Evolutionary conservation across 257 asterid genomes (phyloP).

Genomic region (Penstemon barbatus): DNA sequence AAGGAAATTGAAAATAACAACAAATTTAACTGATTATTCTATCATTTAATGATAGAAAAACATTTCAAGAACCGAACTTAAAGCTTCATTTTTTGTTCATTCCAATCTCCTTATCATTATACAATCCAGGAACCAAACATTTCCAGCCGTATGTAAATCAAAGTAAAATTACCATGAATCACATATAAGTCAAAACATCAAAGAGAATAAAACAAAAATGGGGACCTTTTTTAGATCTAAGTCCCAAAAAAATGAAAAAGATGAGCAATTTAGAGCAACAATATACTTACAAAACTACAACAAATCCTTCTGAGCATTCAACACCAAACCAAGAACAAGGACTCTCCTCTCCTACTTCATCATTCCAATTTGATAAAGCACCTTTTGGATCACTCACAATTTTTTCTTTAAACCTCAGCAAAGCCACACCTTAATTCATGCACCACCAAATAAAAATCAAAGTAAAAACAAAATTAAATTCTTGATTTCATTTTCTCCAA

Average conservation of each 20-base stretch:
- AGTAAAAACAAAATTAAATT: slow-evolving; percentile 1
- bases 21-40: too few species aligned
- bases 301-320: slow-evolving; percentile 63
- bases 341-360: slow-evolving; percentile 53
- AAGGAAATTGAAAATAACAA: too few species aligned
- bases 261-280: not conserved
- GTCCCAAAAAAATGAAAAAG: not conserved
- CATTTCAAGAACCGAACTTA: too few species aligned
- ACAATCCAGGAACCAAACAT: too few species aligned
- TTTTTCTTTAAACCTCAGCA: slow-evolving; percentile 62
- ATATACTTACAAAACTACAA: slow-evolving; percentile 69
- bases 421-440: slow-evolving; percentile 54
- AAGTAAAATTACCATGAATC: not conserved
- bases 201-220: not conserved
- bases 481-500: not conserved
- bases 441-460: not conserved
- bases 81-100: too few species aligned
- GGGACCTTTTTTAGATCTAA: not conserved
- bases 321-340: slow-evolving; percentile 85
- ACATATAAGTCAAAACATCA: not conserved
- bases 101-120: too few species aligned
- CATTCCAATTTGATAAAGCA: slow-evolving; percentile 64
- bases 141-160: too few species aligned
- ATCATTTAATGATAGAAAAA: too few species aligned
- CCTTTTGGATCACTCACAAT: slow-evolving; percentile 62